Evolutionary conservation across 2,329 filamentous ascomycete genomes (phyloP), one percentile per base, ranked within the genome.

Genomic region (Diaporthe citri): DNA sequence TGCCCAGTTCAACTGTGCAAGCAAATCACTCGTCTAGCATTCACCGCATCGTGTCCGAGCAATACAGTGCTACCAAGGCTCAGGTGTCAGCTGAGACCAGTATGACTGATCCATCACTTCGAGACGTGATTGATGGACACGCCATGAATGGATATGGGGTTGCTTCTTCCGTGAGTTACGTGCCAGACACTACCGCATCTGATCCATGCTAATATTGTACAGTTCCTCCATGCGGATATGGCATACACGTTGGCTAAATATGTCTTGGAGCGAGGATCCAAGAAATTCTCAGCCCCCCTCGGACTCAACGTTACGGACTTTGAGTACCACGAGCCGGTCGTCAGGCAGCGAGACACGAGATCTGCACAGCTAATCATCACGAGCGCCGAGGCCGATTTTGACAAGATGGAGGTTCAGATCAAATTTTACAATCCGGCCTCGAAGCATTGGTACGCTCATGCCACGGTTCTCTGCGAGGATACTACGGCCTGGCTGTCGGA

Each of bases 191-290:
- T 17, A 9, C 17, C 22, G 22, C 31, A 31, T 41, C 2, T 6
- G 7, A 43, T 3, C 28, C 25, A 8, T n/a, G 10, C 51, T 43
- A 46, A 71, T 17, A 8, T 10, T 4, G 46, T 3, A n/a, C n/a
- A 71, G 67, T 71, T 59, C 22, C 52, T 71, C 6, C 67, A 71
- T 7, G 67, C 67, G 4, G 67, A 71, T 28, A 71, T 71, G 52
- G 67, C 67, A 46, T 71, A 25, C 15, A 57, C 67, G 2, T 17
- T 71, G 20, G 51, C 67, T 10, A 52, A 22, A 52, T 52, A 52
- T 25, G 48, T 52, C 2, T 52, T 52, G 48, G 36, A 70, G 36
- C 22, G 20, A 28, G 34, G 28, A 22, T 43, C 66, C 48, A 43
- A 25, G 34, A 51, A 31, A 3, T 15, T 7, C 10, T 25, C 13